These are phyloP conservation scores for Fusarium protoensiforme DNA, from an alignment of 2,329 filamentous ascomycete species.

Conservation along the genomic window DNA sequence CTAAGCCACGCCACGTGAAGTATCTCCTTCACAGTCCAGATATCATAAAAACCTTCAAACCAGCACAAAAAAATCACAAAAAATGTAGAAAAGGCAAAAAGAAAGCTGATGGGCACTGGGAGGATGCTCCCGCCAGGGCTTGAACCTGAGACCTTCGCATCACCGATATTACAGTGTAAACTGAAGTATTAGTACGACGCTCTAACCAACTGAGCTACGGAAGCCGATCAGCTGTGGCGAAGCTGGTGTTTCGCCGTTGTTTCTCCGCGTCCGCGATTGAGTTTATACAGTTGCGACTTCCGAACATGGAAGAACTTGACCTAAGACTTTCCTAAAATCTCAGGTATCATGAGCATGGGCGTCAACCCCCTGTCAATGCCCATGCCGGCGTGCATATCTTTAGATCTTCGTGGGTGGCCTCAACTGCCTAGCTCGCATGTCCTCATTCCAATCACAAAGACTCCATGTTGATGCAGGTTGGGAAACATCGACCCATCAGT, in stretches of 20 bases:
- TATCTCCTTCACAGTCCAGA: not conserved
- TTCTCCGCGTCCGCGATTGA: not conserved
- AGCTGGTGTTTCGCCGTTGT: not conserved
- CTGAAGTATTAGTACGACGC: slow-evolving; percentile 44
- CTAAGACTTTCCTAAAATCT: not conserved
- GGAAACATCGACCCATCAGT: not conserved
- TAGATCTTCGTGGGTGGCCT: not conserved
- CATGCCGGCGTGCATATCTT: not conserved
- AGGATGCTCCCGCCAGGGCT: slow-evolving; percentile 43
- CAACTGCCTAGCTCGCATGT: not conserved
- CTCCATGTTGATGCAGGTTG: not conserved
- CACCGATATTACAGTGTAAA: slow-evolving; percentile 25
- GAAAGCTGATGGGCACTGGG: slow-evolving; percentile 30
- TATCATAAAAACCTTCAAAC: not conserved
- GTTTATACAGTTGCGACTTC: not conserved
- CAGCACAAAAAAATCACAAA: not conserved
- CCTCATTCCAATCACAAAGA: not conserved
- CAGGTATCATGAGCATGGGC: not conserved
- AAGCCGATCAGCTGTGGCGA: slow-evolving; percentile 35
- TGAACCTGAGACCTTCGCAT: slow-evolving; percentile 46
- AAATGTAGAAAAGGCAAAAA: slow-evolving; percentile 13
- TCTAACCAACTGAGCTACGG: slow-evolving; percentile 47
- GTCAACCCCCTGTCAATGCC: not conserved
- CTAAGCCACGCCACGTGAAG: not conserved
- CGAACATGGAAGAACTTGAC: not conserved